Evolutionary conservation across 176 grass and related monocot genomes (phyloP), one percentile per base, ranked within the genome.

Genomic region (Cenchrus americanus): DNA sequence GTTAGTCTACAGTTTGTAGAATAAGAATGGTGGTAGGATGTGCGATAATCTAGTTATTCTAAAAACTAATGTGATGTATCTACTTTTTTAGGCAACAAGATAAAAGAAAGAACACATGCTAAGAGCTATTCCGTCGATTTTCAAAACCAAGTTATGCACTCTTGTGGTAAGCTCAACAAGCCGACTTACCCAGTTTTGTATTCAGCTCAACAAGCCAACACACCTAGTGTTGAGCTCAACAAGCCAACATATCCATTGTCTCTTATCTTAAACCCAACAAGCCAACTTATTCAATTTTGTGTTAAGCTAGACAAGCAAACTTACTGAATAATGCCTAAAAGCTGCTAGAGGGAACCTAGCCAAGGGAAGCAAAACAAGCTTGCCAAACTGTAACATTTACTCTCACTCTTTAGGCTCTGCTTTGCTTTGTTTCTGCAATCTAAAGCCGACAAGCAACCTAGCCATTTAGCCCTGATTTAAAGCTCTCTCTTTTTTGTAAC

Each of bases 101-200:
- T 52, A 19, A 72, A 73, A 72, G 26, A 72, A 73, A 72, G 15
- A 84, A 79, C 65, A 9, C 59, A 50, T 27, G 67, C 34, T 24
- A 49, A 15, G 18, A n/a, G 10, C 21, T 61, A 30, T 23, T 79
- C 12, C 26, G 26, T 82, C 48, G 19, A 76, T 49, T 75, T 63
- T 66, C 69, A 69, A 51, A 81, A 7, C 40, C 21, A 48, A 66
- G 12, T 67, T 17, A 62, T 43, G 73, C 62, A 53, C 3, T 51
- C 59, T 62, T 27, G 21, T 76, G 14, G 41, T 14, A 50, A 66
- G n/a, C 6, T 76, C 58, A 69, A 14, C 21, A 76, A 76, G 2
- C 24, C 41, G 60, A 59, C 23, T 60, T 19, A 46, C 58, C 66
- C 55, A 57, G 10, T 53, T 49, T 62, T 32, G 22, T 71, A 8